Evolutionary conservation across 192 early-diverging fungal species (phyloP).

Genomic region (Piromyces finnis): DNA sequence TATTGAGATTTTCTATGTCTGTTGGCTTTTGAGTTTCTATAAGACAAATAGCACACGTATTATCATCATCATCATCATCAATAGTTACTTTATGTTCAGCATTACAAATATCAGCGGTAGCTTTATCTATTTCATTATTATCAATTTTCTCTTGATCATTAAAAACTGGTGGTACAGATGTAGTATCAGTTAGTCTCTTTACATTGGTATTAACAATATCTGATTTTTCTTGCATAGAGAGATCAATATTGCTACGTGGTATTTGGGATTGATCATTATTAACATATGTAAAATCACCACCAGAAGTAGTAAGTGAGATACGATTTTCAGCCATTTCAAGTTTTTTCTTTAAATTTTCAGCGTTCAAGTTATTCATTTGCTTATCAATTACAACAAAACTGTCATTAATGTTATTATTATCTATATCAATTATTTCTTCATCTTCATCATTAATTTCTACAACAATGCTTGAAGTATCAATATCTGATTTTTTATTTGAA

Average conservation of each 20-base stretch:
- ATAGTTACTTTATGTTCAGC: neutral
- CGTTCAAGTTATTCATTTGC: neutral
- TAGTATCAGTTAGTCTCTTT: neutral
- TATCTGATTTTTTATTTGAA: neutral
- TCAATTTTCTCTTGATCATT: neutral
- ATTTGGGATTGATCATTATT: neutral
- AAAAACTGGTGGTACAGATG: neutral
- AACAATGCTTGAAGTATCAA: neutral
- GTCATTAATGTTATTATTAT: neutral
- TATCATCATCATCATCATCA: neutral
- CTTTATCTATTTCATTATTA: neutral
- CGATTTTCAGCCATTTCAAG: neutral
- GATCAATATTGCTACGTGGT: no score
- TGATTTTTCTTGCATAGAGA: neutral
- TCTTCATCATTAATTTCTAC: neutral
- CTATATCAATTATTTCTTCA: neutral
- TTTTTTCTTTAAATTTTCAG: neutral
- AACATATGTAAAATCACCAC: neutral
- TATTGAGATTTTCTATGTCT: neutral
- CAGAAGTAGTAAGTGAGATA: neutral
- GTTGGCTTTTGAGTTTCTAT: neutral
- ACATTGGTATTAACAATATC: neutral
- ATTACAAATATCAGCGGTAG: neutral
- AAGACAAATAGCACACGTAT: neutral
- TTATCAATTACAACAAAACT: neutral